Percentiles rank a stretch among this genome's conserved stretches.
phyloP scores from a whole-genome alignment of 2,329 filamentous ascomycete species.

The Xylaria sp. region DNA sequence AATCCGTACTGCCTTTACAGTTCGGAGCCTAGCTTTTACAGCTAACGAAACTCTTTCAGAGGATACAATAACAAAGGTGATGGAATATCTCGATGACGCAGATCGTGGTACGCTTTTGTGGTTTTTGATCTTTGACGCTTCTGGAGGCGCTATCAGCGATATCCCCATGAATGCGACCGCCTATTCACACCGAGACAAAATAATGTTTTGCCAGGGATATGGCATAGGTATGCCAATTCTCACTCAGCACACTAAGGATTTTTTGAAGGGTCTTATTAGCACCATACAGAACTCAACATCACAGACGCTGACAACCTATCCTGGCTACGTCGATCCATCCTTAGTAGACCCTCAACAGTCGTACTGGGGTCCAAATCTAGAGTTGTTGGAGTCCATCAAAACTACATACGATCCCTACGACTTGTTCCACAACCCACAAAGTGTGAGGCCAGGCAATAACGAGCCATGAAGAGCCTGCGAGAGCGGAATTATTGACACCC shows the following conservation, averaged over 20 bases:
- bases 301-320: conserved; percentile 62
- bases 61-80: conserved; percentile 58
- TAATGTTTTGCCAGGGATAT: conserved; percentile 72
- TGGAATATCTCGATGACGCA: conserved; percentile 62
- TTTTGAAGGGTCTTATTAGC: conserved; percentile 62
- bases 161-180: conserved; percentile 65
- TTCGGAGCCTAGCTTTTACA: conserved; percentile 66
- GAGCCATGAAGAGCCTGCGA: neutral
- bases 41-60: conserved; percentile 59
- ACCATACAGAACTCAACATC: conserved; percentile 53
- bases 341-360: conserved; percentile 58
- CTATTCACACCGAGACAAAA: conserved; percentile 70
- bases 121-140: conserved; percentile 71
- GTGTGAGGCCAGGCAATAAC: conserved; percentile 49
- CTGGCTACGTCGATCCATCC: conserved; percentile 69
- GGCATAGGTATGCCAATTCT: conserved; percentile 61
- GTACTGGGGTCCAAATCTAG: conserved; percentile 67
- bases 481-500: conserved; percentile 16
- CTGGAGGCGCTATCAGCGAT: conserved; percentile 69
- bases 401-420: conserved; percentile 61
- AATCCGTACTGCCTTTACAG: conserved; percentile 62
- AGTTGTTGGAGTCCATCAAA: conserved; percentile 61
- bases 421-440: conserved; percentile 69
- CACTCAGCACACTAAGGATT: conserved; percentile 57
- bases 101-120: conserved; percentile 64